Percentiles rank a stretch among this genome's conserved stretches.
Evolutionary conservation across 2,329 filamentous ascomycete genomes (phyloP).

Genomic region (Epichloe brachyelytri): DNA sequence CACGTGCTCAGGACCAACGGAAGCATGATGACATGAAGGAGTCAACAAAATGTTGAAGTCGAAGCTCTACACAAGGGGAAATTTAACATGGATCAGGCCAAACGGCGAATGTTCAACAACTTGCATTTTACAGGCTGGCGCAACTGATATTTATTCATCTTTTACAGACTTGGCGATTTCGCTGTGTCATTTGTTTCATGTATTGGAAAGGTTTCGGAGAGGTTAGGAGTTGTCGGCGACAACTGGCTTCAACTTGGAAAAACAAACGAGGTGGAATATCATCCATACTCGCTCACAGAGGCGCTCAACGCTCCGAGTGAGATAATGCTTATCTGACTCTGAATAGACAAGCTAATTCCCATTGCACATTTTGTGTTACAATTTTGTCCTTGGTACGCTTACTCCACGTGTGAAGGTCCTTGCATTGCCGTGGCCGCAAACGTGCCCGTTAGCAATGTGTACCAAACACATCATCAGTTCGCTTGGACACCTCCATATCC

Average conservation of each 20-base stretch:
- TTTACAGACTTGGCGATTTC: slow-evolving; percentile 2
- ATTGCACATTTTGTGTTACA: neutral
- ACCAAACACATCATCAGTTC: too few species aligned
- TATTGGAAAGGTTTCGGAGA: neutral
- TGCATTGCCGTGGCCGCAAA: neutral
- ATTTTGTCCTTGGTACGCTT: neutral
- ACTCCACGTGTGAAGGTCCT: neutral
- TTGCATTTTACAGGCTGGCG: slow-evolving; percentile 13
- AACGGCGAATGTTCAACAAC: slow-evolving; percentile 16
- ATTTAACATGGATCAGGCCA: slow-evolving; percentile 13
- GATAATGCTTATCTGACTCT: neutral
- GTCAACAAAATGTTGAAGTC: neutral
- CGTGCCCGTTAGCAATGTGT: too few species aligned
- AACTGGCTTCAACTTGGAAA: slow-evolving; percentile 5
- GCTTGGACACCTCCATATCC: too few species aligned
- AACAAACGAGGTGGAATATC: neutral
- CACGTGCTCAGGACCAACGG: neutral
- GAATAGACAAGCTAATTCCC: neutral
- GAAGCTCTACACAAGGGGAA: slow-evolving; percentile 4
- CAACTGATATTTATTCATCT: slow-evolving; percentile 5
- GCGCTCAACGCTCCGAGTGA: slow-evolving; percentile 9
- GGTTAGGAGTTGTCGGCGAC: slow-evolving; percentile 8
- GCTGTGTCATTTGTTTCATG: neutral
- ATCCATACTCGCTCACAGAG: neutral
- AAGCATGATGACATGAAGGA: neutral